A percentile compares a stretch with the other conserved stretches of the same genome.
Conservation (phyloP, 2,329 filamentous ascomycete species). For the Aspergillus quadricinctus region DNA sequence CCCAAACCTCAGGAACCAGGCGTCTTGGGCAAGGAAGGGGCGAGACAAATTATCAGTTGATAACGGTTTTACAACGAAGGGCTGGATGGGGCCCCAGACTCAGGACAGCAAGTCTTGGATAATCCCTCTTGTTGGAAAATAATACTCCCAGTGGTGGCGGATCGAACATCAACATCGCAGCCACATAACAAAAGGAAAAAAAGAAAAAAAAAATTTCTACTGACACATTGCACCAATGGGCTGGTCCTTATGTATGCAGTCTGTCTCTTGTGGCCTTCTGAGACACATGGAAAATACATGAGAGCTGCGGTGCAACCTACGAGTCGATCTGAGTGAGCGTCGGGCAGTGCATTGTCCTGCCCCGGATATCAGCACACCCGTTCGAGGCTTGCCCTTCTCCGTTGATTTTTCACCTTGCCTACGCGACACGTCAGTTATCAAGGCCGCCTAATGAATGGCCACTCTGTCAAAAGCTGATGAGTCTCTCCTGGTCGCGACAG, state of each 20-base stretch:
- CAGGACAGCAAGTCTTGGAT: not conserved
- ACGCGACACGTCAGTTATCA: not conserved
- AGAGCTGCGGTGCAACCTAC: not conserved
- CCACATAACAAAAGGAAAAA: not conserved
- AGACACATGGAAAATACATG: not conserved
- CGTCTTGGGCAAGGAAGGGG: slow-evolving; percentile 91
- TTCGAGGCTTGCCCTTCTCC: not conserved
- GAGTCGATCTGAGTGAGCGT: not conserved
- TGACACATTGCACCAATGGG: not conserved
- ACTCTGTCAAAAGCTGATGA: not conserved
- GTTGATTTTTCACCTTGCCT: not conserved
- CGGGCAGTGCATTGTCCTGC: not conserved
- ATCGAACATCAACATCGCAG: not conserved
- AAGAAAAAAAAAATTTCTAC: not conserved
- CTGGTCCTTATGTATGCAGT: not conserved
- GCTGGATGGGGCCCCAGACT: not conserved
- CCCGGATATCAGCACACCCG: not conserved
- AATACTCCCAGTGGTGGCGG: not conserved
- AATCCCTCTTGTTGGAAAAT: not conserved
- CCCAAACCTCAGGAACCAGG: slow-evolving; percentile 93
- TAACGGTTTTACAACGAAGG: not conserved
- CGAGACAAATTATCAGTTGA: slow-evolving; percentile 72
- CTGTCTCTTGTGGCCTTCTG: not conserved
- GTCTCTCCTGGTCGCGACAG: not conserved
- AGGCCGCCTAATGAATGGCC: not conserved